Percentiles rank a stretch among this genome's conserved stretches.
phyloP scores from a whole-genome alignment of 73 alveolate species.

The Loxodes magnus region DNA sequence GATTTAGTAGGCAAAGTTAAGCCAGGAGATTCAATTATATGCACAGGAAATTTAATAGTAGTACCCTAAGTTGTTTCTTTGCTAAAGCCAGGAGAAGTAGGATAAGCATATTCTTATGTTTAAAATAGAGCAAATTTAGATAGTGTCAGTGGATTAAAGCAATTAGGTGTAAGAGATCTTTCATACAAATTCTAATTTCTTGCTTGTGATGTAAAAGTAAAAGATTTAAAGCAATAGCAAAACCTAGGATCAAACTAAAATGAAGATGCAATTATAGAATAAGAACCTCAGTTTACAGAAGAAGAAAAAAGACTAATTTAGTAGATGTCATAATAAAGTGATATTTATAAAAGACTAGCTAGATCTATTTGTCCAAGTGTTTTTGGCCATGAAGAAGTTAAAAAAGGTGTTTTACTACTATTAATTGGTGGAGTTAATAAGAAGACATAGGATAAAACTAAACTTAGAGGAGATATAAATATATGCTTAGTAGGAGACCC shows the following conservation, averaged over 20 bases:
- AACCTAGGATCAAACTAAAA: conserved; percentile 35
- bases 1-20: conserved; percentile 87
- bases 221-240: conserved; percentile 38
- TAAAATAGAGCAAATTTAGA: conserved; percentile 60
- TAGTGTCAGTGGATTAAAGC: conserved; percentile 91
- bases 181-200: conserved; percentile 89
- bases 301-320: conserved; percentile 54
- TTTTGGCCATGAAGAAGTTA: conserved; percentile 93
- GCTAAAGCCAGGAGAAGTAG: conserved; percentile 8
- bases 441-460: conserved; percentile 89
- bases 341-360: conserved; percentile 77
- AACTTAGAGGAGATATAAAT: conserved; percentile 98
- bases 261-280: conserved; percentile 49
- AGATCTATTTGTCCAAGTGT: conserved; percentile 94
- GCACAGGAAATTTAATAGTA: conserved; percentile 55
- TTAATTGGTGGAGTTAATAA: conserved; percentile 94
- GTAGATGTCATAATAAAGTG: conserved; percentile 61
- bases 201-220: conserved; percentile 70
- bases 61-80: neutral
- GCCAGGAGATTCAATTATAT: conserved; percentile 90
- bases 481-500: conserved; percentile 99
- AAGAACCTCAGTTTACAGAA: conserved; percentile 41
- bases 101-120: conserved; percentile 31
- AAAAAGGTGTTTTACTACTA: conserved; percentile 95
- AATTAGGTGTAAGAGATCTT: conserved; percentile 93